Evolutionary conservation across 176 grass and related monocot species (phyloP), one percentile per base, ranked within the genome.

Genomic region (Cenchrus fungigraminus): DNA sequence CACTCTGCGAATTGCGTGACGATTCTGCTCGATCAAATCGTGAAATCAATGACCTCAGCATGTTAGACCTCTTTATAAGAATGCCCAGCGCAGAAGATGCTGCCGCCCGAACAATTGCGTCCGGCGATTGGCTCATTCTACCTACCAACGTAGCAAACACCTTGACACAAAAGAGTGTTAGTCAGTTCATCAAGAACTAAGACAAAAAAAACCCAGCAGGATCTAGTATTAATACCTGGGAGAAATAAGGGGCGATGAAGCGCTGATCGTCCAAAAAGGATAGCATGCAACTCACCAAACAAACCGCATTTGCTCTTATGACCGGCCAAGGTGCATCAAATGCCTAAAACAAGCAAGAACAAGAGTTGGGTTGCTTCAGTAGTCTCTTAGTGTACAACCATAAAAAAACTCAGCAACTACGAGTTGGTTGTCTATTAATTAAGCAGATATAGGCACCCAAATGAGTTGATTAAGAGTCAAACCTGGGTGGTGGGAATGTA

Each of bases 281-380:
- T 65, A 98, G 77, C 89, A 98, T 81, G 81, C 86, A 94, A 80
- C 96, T 91, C 29, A 94, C 92, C 54, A 98, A 92, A 86, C 94
- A 95, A 88, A 98, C 80, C 68, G 96, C 96, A 65, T 98, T 98
- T 79, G 93, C 96, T 89, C 93, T 88, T 79, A 98, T 98, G 66
- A 98, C 73, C 3, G 93, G 89, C 96, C 96, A 98, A 89, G 88
- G 93, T 37, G 91, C 93, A 87, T 95, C 96, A 79, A 98, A 98
- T 83, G 93, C 96, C 96, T 98, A 82, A 34, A 83, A 82, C 65
- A 68, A 85, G 59, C 54, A 83, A 83, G 79, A 89, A 72, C 32
- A 29, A 79, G 52, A 50, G 7, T 13, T 64, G 7, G 73, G 44
- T 78, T 70, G 20, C 20, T 88, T 75, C 64, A 81, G 29, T 50